Evolutionary conservation across 352 stramenopile species (phyloP), one percentile per base, ranked within the genome.

Genomic region (Phytophthora syringae): DNA sequence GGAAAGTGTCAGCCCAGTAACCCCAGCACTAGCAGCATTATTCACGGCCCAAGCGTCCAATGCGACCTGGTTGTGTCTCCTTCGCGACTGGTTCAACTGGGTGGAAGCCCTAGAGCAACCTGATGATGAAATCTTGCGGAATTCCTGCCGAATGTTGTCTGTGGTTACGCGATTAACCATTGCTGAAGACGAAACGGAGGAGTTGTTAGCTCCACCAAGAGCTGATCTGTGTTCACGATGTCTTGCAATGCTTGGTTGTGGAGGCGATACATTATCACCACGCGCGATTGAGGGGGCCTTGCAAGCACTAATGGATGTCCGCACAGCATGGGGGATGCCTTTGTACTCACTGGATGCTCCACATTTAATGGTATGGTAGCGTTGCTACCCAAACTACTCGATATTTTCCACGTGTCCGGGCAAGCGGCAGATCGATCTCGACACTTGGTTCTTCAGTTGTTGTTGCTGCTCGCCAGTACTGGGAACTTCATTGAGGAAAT

Each of bases 401-500:
- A 59, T 3, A 47, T 88, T 21, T 92, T 90, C 28, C 60, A 69
- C 7, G 52, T 61, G 9, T 40, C 61, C 1, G 67, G 63, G 2
- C 45, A 21, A 0, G 53, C 54, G 1, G 50, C 75, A 15, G 58
- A 84, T 43, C 50, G 52, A 28, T 62, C 73, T 7, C 74, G 83
- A 0, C 64, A 84, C 24, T 47, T 83, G 16, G 42, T 86, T 1
- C 74, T 93, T 1, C 77, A 89, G 21, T 21, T 90, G 1, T 34
- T 91, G 22, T 37, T 90, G 18, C 50, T 89, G 3, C 47, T 93
- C 6, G 82, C 86, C 3, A 89, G 81, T 27, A 81, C 82, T 0
- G 80, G 77, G 0, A 60, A 64, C 16, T 77, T 82, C 21, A 55
- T 88, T 5, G 74, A 88, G 3, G 81, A 89, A 20, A 72, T 93